Evolutionary conservation across 768 basidiomycete genomes (phyloP).

Genomic region (Russula brevipes): DNA sequence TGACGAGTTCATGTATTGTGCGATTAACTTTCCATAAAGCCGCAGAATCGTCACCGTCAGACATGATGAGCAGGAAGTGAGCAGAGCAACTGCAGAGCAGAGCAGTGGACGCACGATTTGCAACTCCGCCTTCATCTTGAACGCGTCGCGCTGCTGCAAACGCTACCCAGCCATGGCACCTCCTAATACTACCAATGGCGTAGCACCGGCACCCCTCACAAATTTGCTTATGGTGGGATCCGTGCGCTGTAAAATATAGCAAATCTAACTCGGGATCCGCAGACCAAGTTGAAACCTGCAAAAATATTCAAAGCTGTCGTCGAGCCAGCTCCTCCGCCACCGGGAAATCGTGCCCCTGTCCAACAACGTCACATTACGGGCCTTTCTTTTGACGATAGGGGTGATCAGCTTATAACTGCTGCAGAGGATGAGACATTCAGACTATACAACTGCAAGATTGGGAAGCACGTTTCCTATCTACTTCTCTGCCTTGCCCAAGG

Average conservation of each 20-base stretch:
- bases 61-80: slow-evolving; percentile 42
- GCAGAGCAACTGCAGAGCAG: background rate
- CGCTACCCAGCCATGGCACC: slow-evolving; percentile 17
- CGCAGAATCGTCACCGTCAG: slow-evolving; percentile 73
- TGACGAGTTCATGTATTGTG: slow-evolving; percentile 93
- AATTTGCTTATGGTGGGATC: slow-evolving; percentile 33
- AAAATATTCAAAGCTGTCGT: slow-evolving; percentile 82
- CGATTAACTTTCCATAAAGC: slow-evolving; percentile 94
- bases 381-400: slow-evolving; percentile 85
- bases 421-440: slow-evolving; percentile 91
- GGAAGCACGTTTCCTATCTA: slow-evolving; percentile 69
- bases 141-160: background rate
- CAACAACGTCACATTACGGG: slow-evolving; percentile 69
- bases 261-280: slow-evolving; percentile 9
- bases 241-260: background rate
- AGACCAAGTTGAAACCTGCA: slow-evolving; percentile 80
- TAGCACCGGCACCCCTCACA: slow-evolving; percentile 26
- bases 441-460: slow-evolving; percentile 81
- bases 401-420: slow-evolving; percentile 80
- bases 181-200: slow-evolving; percentile 8
- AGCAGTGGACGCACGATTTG: slow-evolving; percentile 32
- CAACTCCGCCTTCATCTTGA: slow-evolving; percentile 46
- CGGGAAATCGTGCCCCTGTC: slow-evolving; percentile 35
- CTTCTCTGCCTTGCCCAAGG: slow-evolving; percentile 21
- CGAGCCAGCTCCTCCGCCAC: slow-evolving; percentile 50